These are phyloP conservation scores for Talaromyces sp. DNA, from an alignment of 2,329 filamentous ascomycete species.

Conservation along the genomic window DNA sequence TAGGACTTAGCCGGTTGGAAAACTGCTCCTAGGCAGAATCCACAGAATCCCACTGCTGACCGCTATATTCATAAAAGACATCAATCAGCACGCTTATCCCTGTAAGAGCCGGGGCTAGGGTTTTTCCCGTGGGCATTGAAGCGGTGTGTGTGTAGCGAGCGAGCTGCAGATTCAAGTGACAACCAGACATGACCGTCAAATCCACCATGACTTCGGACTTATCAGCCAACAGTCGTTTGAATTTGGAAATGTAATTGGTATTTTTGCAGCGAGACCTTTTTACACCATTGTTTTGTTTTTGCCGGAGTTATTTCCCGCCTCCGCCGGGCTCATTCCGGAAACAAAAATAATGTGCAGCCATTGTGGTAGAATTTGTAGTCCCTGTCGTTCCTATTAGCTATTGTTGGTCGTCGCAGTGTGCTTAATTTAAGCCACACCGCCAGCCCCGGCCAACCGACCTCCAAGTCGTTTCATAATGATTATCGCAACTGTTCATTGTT, in stretches of 20 bases:
- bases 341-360: neutral
- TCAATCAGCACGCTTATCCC: neutral
- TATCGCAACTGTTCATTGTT: neutral
- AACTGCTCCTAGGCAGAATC: neutral
- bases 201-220: neutral
- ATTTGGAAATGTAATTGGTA: neutral
- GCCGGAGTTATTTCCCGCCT: neutral
- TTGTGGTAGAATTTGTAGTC: neutral
- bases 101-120: neutral
- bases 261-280: neutral
- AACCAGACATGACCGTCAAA: neutral
- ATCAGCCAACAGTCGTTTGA: neutral
- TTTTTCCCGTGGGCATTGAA: neutral
- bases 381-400: neutral
- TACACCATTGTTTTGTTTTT: neutral
- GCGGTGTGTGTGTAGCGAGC: neutral
- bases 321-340: neutral
- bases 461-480: neutral
- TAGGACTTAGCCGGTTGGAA: neutral
- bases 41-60: neutral
- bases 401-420: neutral
- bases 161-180: neutral
- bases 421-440: neutral
- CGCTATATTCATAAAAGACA: neutral
- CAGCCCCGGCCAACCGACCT: neutral